Conservation (phyloP, 257 asterid genomes). For the Rhazya stricta region DNA sequence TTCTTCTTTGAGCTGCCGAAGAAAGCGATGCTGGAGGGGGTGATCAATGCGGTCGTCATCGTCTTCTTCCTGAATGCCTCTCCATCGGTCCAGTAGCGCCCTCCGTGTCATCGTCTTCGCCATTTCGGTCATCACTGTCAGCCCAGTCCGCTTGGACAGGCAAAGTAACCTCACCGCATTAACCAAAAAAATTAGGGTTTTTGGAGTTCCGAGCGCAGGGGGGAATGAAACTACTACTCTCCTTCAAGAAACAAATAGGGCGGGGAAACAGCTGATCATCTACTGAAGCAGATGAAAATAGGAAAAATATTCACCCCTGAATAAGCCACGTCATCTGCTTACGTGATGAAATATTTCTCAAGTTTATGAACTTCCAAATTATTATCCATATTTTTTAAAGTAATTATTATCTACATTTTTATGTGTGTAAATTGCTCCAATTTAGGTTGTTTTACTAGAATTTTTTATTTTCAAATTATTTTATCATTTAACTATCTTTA, state of each 20-base stretch:
- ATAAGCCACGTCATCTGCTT: too few species aligned
- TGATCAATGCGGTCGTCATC: conserved; percentile 44
- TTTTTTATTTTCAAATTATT: too few species aligned
- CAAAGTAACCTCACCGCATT: not conserved
- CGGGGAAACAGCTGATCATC: not conserved
- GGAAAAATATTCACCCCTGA: too few species aligned
- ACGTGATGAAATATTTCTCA: too few species aligned
- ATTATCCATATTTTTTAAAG: too few species aligned
- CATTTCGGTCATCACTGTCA: conserved; percentile 27
- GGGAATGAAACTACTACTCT: not conserved
- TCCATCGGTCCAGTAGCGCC: conserved; percentile 82
- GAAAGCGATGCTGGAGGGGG: conserved; percentile 58
- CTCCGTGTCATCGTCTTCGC: conserved; percentile 46
- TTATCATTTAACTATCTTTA: too few species aligned
- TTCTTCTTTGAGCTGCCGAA: conserved; percentile 77
- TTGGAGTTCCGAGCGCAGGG: not conserved
- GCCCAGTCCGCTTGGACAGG: not conserved
- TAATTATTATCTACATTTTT: too few species aligned
- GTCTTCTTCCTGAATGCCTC: conserved; percentile 71
- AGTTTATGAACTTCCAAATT: too few species aligned
- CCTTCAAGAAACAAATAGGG: not conserved
- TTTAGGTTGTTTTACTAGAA: too few species aligned
- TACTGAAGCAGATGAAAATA: too few species aligned
- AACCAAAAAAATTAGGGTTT: not conserved
- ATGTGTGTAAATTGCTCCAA: too few species aligned